Evolutionary conservation across 2,329 filamentous ascomycete species (phyloP).

Genomic region (Acrocalymma vagum): DNA sequence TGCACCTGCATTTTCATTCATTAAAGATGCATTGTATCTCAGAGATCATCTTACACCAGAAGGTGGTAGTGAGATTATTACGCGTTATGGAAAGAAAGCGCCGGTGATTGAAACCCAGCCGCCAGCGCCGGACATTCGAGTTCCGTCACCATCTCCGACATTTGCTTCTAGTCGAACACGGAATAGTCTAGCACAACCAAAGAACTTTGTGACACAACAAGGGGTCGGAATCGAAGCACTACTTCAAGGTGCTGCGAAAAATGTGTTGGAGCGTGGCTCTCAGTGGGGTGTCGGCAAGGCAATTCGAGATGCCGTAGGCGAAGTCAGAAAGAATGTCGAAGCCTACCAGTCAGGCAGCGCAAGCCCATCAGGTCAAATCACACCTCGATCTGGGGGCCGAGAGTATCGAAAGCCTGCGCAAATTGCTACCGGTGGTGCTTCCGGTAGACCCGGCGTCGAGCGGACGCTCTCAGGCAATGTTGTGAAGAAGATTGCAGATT

Average conservation of each 20-base stretch:
- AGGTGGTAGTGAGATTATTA: constrained; percentile 72
- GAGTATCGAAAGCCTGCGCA: constrained; percentile 43
- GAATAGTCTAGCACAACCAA: constrained; percentile 36
- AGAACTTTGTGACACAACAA: constrained; percentile 36
- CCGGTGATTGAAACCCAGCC: constrained; percentile 37
- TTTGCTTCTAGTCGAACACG: constrained; percentile 33
- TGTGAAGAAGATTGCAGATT: constrained; percentile 40
- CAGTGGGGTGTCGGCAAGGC: constrained; percentile 82
- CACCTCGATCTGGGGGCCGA: constrained; percentile 43
- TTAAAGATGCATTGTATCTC: constrained; percentile 84
- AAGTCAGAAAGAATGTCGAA: constrained; percentile 79
- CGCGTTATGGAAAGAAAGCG: constrained; percentile 70
- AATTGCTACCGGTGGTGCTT: constrained; percentile 24
- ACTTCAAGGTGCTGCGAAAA: constrained; percentile 79
- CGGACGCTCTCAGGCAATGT: constrained; percentile 31
- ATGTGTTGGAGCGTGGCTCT: constrained; percentile 76
- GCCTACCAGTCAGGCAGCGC: constrained; percentile 60
- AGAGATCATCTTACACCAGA: constrained; percentile 68
- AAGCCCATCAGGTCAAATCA: constrained; percentile 34
- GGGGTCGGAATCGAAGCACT: constrained; percentile 69
- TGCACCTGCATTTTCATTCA: constrained; percentile 78
- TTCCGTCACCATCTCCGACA: constrained; percentile 34
- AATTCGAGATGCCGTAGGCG: constrained; percentile 80
- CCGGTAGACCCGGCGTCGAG: constrained; percentile 25
- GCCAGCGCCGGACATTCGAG: constrained; percentile 35